Evolutionary conservation across 352 stramenopile genomes (phyloP), one percentile per base, ranked within the genome.

Genomic region (Phytophthora uliginosa): DNA sequence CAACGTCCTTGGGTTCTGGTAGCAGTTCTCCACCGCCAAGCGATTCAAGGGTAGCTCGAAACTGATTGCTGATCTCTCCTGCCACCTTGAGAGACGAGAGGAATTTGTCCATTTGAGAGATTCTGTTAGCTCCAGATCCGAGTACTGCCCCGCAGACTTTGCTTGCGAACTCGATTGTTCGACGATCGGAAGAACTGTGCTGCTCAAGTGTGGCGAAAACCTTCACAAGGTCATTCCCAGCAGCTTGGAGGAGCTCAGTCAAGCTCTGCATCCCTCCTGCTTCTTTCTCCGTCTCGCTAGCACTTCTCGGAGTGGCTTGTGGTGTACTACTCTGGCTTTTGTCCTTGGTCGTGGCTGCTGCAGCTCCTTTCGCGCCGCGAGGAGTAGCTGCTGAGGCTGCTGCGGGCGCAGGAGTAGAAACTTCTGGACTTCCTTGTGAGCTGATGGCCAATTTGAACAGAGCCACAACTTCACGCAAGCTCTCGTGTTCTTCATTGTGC

Each of bases 71-170:
- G 12, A 80, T 66, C 4, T 48, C 64, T 4, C 84, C 83, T 7
- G 59, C 38, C 2, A 93, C 51, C 50, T 90, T 93, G n/a, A 86
- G n/a, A 4, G 80, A 72, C 9, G 60, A 65, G 17, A 89, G 20
- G 40, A 82, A 80, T 12, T 54, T 58, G 18, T 79, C 75, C 6
- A 84, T 56, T 4, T 68, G 56, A n/a, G 68, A 34, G 0, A 59
- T 26, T 33, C 64, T 31, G 7, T 56, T 38, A 2, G 40, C 60
- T 18, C 66, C 68, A 45, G 34, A 31, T 36, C 62, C 38, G 1
- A 89, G 62, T 20, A 74, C 53, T 5, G 69, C 59, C 2, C 47
- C 65, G 33, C 65, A 73, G 31, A 89, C 42, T 59, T 86, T 89
- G 52, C 69, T 79, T n/a, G 62, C 54, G 18, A 79, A 83, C 40